These are phyloP conservation scores for Naumovozyma baii DNA, from an alignment of 805 yeast species.

Conservation along the genomic window DNA sequence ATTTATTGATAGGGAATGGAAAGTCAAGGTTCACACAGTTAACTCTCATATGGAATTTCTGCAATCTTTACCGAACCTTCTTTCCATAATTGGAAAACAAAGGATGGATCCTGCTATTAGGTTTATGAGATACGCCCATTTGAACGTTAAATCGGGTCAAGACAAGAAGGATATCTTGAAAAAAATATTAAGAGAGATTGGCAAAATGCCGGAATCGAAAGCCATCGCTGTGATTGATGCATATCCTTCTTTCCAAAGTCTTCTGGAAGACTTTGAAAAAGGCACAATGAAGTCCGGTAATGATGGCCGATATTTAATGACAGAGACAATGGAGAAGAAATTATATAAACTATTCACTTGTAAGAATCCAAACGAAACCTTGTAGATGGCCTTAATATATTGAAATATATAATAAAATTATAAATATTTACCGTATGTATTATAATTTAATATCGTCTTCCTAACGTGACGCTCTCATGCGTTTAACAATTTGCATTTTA, in stretches of 20 bases:
- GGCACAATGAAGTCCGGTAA: constrained; percentile 33
- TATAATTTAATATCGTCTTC: constrained; percentile 5
- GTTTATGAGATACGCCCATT: constrained; percentile 43
- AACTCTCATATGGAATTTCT: constrained; percentile 35
- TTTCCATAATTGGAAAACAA: constrained; percentile 45
- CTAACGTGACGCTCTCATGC: constrained; percentile 4
- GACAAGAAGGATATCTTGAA: constrained; percentile 38
- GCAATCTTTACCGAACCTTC: constrained; percentile 49
- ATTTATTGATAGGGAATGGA: constrained; percentile 38
- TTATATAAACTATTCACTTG: constrained; percentile 41
- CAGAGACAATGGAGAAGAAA: constrained; percentile 42
- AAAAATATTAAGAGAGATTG: constrained; percentile 47
- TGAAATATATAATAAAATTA: not conserved
- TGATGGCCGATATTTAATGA: constrained; percentile 38
- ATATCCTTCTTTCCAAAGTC: constrained; percentile 32
- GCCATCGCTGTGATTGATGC: constrained; percentile 37
- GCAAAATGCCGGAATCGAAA: constrained; percentile 44
- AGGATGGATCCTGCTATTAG: constrained; percentile 49
- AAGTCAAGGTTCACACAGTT: constrained; percentile 38
- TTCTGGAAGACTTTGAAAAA: constrained; percentile 23
- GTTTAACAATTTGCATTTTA: constrained; percentile 30
- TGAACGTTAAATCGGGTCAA: constrained; percentile 49
- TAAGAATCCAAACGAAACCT: constrained; percentile 39
- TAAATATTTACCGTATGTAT: not conserved
- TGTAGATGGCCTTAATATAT: constrained; percentile 6